phyloP scores from a whole-genome alignment of 177 flowering plant genomes.

The Tripterygium wilfordii region DNA sequence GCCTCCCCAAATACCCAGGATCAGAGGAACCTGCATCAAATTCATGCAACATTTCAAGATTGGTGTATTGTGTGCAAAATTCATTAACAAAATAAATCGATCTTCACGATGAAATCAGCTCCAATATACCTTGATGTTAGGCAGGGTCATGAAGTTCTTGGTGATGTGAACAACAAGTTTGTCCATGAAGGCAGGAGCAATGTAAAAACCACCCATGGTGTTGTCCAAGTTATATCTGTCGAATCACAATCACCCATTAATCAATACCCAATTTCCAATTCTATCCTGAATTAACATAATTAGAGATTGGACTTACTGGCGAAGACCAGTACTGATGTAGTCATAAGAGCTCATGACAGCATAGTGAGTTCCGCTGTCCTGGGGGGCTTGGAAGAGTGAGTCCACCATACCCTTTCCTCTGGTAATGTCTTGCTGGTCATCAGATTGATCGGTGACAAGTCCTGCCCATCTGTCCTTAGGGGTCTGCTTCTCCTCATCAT shows the following conservation, averaged over 20 bases:
- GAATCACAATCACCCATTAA: neutral
- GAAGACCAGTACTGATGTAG: constrained; percentile 49
- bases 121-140: constrained; percentile 60
- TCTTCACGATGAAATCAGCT: too few relatives aligned
- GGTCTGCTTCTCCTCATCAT: constrained; percentile 39
- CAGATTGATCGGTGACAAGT: constrained; percentile 43
- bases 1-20: constrained; percentile 79
- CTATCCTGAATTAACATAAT: too few relatives aligned
- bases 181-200: constrained; percentile 90
- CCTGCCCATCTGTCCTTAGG: constrained; percentile 53
- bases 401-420: constrained; percentile 71
- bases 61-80: too few relatives aligned
- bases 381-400: constrained; percentile 63
- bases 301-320: constrained; percentile 50
- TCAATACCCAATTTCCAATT: too few relatives aligned
- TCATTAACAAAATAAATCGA: too few relatives aligned
- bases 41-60: too few relatives aligned
- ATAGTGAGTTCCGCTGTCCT: constrained; percentile 45
- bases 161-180: constrained; percentile 72
- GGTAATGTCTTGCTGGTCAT: constrained; percentile 71
- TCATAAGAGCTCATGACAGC: constrained; percentile 59
- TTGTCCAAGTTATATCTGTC: constrained; percentile 47
- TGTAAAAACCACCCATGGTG: constrained; percentile 60
- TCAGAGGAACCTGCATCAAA: constrained; percentile 54
- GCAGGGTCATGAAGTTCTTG: constrained; percentile 75